Base-by-base conservation (phyloP, 345 rosid genomes). In the Dipteronia dyeriana region DNA sequence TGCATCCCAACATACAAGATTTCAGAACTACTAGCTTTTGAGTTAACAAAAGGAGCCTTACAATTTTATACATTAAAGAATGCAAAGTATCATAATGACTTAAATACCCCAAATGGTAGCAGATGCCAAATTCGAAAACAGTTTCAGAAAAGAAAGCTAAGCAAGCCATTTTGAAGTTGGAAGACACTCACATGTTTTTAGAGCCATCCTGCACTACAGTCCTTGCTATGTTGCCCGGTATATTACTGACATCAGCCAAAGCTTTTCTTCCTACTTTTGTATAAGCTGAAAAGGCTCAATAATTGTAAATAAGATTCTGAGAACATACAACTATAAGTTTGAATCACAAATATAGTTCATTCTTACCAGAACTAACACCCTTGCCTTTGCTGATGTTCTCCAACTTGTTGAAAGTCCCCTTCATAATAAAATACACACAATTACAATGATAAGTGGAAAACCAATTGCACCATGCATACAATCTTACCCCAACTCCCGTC, bases 161-260 rank as follows among this genome's bases (percentile, higher is more conserved):
- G 19, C 7, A 29, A 69, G 56, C 69, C 31, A 66, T 3, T n/a
- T 43, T 13, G 66, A 17, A 66, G 65, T 20, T 34, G 53, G 78
- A 54, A 84, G 26, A 82, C 64, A 82, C 86, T 89, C 84, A 95
- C 97, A 66, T 74, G 45, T 84, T 80, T 80, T 83, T 91, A 72
- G 86, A 86, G 71, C 86, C 94, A 89, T 84, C 79, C 39, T 67
- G 79, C 47, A 76, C 77, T 73, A 60, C 79, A 75, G 62, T 82
- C 70, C 80, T 74, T 12, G 80, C 34, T 71, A 62, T 57, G 26
- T 79, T 83, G 41, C 84, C 79, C 49, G 59, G 82, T 49, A 76
- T 84, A 79, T 91, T 95, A 85, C 97, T 91, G 66, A 95, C 84
- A 86, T 93, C 97, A 73, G 86, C 84, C 87, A 95, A 79, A 25